These are phyloP conservation scores for Basidiobolus meristosporus DNA, from an alignment of 371 early-diverging fungal genomes.

Conservation along the genomic window DNA sequence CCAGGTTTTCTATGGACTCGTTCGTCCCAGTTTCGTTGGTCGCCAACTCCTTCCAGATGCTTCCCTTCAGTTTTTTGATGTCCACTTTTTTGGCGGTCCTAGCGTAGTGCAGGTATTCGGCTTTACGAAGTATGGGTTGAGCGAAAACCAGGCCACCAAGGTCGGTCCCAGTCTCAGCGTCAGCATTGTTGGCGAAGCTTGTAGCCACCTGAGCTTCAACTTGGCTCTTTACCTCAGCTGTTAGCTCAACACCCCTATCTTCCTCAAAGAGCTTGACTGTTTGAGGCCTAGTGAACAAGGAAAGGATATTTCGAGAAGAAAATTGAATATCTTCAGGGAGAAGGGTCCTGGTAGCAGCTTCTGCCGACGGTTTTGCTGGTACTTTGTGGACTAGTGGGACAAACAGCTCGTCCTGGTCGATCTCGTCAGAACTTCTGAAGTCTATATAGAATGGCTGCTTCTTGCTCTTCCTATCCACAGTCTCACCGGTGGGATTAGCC, in stretches of 20 bases:
- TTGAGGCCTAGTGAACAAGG: slow-evolving; percentile 73
- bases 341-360: slow-evolving; percentile 19
- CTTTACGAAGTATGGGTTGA: too few relatives aligned
- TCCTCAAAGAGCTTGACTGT: too few relatives aligned
- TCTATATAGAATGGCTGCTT: slow-evolving; percentile 23
- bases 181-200: too few relatives aligned
- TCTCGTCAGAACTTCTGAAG: slow-evolving; percentile 27
- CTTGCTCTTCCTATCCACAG: slow-evolving; percentile 8
- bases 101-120: slow-evolving; percentile 63
- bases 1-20: too few relatives aligned
- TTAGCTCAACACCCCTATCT: too few relatives aligned
- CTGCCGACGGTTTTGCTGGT: slow-evolving; percentile 21
- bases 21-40: too few relatives aligned
- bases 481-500: slow-evolving; percentile 8
- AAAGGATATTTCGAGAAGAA: slow-evolving; percentile 56
- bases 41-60: too few relatives aligned
- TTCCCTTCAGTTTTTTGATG: slow-evolving; percentile 84
- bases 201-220: too few relatives aligned
- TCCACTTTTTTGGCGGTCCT: slow-evolving; percentile 82
- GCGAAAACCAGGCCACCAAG: too few relatives aligned
- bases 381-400: slow-evolving; percentile 32
- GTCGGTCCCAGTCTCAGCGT: too few relatives aligned
- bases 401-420: slow-evolving; percentile 44
- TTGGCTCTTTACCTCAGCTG: too few relatives aligned
- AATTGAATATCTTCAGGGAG: slow-evolving; percentile 81